These are phyloP conservation scores for Aspergillus vadensis DNA, from an alignment of 2,329 filamentous ascomycete genomes.

Conservation along the genomic window DNA sequence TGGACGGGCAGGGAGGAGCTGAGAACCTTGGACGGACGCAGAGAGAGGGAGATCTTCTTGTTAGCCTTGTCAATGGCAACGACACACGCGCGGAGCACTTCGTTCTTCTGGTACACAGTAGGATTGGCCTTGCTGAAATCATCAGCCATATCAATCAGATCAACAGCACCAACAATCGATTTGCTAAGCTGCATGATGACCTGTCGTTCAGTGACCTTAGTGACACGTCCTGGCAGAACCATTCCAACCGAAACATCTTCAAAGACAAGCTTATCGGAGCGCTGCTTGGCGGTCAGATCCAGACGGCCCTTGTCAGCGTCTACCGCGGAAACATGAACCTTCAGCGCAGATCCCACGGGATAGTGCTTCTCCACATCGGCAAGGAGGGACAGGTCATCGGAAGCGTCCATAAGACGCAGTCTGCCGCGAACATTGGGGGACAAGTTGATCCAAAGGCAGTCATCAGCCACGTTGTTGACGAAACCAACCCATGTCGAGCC, in stretches of 20 bases:
- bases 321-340: constrained; percentile 74
- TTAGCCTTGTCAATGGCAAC: constrained; percentile 77
- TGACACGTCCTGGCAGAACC: constrained; percentile 80
- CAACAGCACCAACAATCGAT: constrained; percentile 73
- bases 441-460: constrained; percentile 86
- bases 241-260: constrained; percentile 74
- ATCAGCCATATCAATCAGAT: constrained; percentile 81
- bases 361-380: constrained; percentile 77
- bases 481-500: constrained; percentile 78
- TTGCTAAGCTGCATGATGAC: constrained; percentile 85
- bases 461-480: constrained; percentile 82
- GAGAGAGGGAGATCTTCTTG: constrained; percentile 80
- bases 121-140: constrained; percentile 81
- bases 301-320: constrained; percentile 73
- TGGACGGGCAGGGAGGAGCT: constrained; percentile 79
- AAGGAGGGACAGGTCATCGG: constrained; percentile 79
- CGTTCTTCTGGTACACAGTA: constrained; percentile 75
- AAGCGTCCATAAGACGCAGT: constrained; percentile 78
- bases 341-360: constrained; percentile 84
- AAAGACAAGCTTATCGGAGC: constrained; percentile 65
- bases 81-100: constrained; percentile 84
- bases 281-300: constrained; percentile 78
- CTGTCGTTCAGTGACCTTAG: constrained; percentile 80
- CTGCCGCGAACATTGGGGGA: constrained; percentile 85
- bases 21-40: constrained; percentile 82